Base-by-base conservation (phyloP, 148 eudicot genomes). In the Rhododendron molle region DNA sequence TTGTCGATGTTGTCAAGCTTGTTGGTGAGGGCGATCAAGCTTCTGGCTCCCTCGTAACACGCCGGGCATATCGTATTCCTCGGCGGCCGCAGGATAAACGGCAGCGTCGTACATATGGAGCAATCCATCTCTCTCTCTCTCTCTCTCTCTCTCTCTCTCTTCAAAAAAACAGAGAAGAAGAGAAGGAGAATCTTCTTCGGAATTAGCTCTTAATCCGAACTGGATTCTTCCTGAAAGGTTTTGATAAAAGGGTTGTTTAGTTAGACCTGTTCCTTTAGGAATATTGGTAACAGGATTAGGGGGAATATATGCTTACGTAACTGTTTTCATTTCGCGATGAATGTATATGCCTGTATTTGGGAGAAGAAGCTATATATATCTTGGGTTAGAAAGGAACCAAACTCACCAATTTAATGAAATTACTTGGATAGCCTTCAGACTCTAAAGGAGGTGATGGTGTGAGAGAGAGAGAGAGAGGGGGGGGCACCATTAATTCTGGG, bases 11-110 rank as follows among this genome's bases (percentile, higher is more conserved):
- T 74, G 46, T 74, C 78, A 38, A 74, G 46, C 47, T 74, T 38
- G 46, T 20, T 36, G 44, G 78, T 38, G 78, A 74, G 78, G 78
- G 78, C 46, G 46, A 74, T 74, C 78, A 74, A 74, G 46, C 78
- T 74, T 74, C 78, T 74, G 78, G 78, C 78, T 74, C 78, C 78
- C 84, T 95, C 95, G 43, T 90, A 96, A 82, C 99, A 96, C 47
- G 95, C 92, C 81, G 88, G 93, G 71, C 98, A 96, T 62, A 96
- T 94, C 18, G 96, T 90, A 82, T 96, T 96, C 83, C 98, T 92
- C 20, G 96, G 98, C 14, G 96, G 98, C 90, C 99, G 88, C 71
- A 95, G 82, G 65, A 93, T 90, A 73, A 89, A 93, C 1, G 98
- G 98, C 94, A 95, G 88, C 1, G 95, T 89, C 3, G 94, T 95